Base-by-base conservation (phyloP, 371 early-diverging fungal genomes). In the Nosema bombycis region DNA sequence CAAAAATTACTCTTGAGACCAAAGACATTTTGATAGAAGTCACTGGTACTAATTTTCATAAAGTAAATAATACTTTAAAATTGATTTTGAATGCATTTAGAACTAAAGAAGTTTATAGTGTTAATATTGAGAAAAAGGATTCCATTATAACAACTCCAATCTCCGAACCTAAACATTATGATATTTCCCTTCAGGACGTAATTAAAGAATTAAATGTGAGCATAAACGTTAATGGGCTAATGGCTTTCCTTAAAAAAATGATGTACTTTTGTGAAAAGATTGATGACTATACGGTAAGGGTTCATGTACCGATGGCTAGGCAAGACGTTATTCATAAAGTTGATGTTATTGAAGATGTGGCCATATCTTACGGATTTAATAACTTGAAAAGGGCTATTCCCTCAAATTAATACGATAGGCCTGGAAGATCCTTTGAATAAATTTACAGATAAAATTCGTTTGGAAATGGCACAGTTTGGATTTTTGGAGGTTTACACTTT, bases 341-440 rank as follows among this genome's bases (percentile, higher is more conserved):
- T 85, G 99, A 99, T 88, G 88, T 99, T 67, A 93, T 96, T 89
- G 99, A 98, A 88, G 98, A 98, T 86, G 91, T 96, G 36, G 95
- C 95, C n/a, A 92, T 98, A 75, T 92, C 95, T n/a, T 96, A 93
- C 82, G 96, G 97, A 33, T 96, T 91, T 87, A 95, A 98, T 88
- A 94, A 94, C 78, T 89, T 98, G 81, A 89, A 89, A 18, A 90
- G 90, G 75, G 89, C 89, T 46, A n/a, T 85, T 91, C 75, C 93
- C 93, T 56, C 87, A 87, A 72, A 89, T 90, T 66, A 90, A 89
- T 80, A 94, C 96, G 1, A 88, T 94, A 62, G 97, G 91, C 67
- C 89, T 89, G 80, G 91, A 95, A 69, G 88, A 92, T 80, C 92
- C 93, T 4, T 84, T 95, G 73, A 97, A 97, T 90, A 94, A 93